Conservation (phyloP, 2,329 filamentous ascomycete genomes). For the Clonostachys chloroleuca region DNA sequence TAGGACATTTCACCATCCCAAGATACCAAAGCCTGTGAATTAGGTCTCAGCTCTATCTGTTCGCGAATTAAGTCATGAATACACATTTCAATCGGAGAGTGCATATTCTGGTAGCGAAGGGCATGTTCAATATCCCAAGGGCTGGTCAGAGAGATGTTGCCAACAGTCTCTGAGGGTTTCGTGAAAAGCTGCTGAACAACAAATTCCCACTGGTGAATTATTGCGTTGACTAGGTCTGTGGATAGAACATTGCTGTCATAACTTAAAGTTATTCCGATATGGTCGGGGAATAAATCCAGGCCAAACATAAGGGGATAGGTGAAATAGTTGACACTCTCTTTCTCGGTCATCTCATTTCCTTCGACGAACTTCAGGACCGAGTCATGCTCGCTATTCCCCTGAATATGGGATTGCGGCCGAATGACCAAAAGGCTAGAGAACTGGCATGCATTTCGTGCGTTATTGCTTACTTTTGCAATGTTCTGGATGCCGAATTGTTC, state of each 20-base stretch:
- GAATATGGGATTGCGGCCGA: background rate
- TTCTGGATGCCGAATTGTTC: constrained; percentile 13
- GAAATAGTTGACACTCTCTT: constrained; percentile 14
- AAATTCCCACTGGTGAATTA: background rate
- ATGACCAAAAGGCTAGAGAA: background rate
- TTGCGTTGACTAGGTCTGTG: background rate
- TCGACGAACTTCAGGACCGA: background rate
- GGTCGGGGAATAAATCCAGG: background rate
- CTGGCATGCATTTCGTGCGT: constrained; percentile 1
- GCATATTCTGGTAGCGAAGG: background rate
- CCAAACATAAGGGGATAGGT: background rate
- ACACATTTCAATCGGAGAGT: background rate
- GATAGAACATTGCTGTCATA: constrained; percentile 2
- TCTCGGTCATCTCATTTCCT: constrained; percentile 14
- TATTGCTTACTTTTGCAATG: constrained; percentile 4
- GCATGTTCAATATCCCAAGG: background rate
- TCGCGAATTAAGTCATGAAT: background rate
- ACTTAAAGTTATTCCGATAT: background rate
- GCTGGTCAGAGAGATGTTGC: background rate
- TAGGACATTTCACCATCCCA: constrained; percentile 27
- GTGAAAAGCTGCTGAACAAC: background rate
- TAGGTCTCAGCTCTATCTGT: background rate
- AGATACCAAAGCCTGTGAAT: constrained; percentile 27
- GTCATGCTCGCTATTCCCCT: background rate
- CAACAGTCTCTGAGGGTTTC: background rate